Conservation (phyloP, 202 grass and related monocot genomes). For the Bolboschoenoplectus hybrid region DNA sequence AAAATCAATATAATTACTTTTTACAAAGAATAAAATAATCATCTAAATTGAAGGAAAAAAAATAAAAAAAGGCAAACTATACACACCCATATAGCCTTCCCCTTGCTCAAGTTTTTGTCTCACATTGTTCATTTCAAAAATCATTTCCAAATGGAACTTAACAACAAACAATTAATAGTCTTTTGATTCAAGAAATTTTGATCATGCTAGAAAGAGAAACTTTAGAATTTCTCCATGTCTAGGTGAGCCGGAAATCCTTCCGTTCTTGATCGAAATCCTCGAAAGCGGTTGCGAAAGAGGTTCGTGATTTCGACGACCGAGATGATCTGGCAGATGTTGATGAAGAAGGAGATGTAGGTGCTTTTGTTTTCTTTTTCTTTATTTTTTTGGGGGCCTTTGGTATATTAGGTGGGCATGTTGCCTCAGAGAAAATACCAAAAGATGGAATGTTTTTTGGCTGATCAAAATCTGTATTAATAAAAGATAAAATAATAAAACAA, state of each 20-base stretch:
- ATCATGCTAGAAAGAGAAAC: not conserved
- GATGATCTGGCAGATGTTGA: conserved; percentile 64
- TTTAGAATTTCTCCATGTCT: not conserved
- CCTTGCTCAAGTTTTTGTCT: conserved; percentile 24
- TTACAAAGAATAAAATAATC: conserved; percentile 46
- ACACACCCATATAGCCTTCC: conserved; percentile 35
- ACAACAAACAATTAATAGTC: conserved; percentile 28
- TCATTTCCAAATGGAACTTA: conserved; percentile 31
- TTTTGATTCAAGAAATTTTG: conserved; percentile 24
- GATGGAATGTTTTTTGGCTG: conserved; percentile 61
- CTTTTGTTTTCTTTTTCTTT: conserved; percentile 56
- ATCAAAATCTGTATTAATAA: conserved; percentile 62
- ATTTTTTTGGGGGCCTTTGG: conserved; percentile 60
- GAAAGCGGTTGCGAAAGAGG: conserved; percentile 66
- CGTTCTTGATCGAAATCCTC: conserved; percentile 64
- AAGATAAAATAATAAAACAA: not conserved
- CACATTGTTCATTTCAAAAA: conserved; percentile 29
- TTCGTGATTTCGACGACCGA: conserved; percentile 62
- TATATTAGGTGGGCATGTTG: conserved; percentile 37
- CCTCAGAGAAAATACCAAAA: conserved; percentile 60
- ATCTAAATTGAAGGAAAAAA: conserved; percentile 19
- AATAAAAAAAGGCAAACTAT: conserved; percentile 13
- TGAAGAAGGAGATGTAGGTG: conserved; percentile 48
- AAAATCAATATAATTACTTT: conserved; percentile 35
- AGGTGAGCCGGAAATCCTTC: conserved; percentile 52